Evolutionary conservation across 495 filamentous ascomycete species (phyloP).

Genomic region (Diplogelasinospora grovesii): DNA sequence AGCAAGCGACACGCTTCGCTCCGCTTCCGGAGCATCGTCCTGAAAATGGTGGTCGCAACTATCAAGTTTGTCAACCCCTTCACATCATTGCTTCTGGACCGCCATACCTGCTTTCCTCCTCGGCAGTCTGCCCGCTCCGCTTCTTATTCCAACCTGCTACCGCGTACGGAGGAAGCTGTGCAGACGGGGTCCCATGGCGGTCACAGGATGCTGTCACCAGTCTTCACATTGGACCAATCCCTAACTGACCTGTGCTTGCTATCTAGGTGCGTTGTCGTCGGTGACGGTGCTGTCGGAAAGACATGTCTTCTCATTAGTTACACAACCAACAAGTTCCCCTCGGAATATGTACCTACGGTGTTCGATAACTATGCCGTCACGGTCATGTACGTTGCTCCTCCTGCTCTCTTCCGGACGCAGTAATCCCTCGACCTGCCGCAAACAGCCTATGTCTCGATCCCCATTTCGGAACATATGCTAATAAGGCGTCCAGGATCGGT

Average conservation of each 20-base stretch:
- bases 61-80: constrained; percentile 61
- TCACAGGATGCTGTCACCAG: neutral
- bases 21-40: constrained; percentile 23
- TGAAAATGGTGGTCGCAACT: constrained; percentile 72
- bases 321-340: constrained; percentile 99
- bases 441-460: too few species aligned
- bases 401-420: constrained; percentile 2
- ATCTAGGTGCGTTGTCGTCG: constrained; percentile 92
- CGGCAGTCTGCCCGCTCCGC: too few species aligned
- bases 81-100: constrained; percentile 6
- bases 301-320: constrained; percentile 98
- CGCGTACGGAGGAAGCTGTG: too few species aligned
- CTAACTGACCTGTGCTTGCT: constrained; percentile 16
- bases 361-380: constrained; percentile 99
- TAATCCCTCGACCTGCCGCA: too few species aligned
- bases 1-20: constrained; percentile 12
- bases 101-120: too few species aligned
- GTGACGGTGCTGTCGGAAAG: constrained; percentile 98
- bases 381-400: constrained; percentile 72
- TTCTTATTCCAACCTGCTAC: too few species aligned
- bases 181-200: constrained; percentile 10
- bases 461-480: constrained; percentile 10
- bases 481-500: constrained; percentile 66
- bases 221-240: neutral
- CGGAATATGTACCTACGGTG: constrained; percentile 98